phyloP scores from a whole-genome alignment of 2,329 filamentous ascomycete species.

The Trichoderma brevicompactum region DNA sequence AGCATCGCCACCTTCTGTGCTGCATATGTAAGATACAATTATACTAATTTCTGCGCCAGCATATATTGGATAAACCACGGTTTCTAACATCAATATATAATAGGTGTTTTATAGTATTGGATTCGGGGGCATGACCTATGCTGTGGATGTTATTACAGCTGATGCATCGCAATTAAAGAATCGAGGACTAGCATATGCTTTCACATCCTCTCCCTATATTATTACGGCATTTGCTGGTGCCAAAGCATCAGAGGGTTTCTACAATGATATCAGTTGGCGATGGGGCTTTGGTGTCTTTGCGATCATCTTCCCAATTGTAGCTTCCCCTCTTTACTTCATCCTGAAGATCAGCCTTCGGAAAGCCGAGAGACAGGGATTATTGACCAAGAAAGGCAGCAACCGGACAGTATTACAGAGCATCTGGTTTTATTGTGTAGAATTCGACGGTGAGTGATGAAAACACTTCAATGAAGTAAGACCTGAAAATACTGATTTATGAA shows the following conservation, averaged over 20 bases:
- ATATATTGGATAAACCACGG: no score
- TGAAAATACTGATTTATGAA: background rate
- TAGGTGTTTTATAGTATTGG: conserved; percentile 67
- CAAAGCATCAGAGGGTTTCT: conserved; percentile 40
- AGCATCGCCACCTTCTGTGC: conserved; percentile 52
- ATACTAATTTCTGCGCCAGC: background rate
- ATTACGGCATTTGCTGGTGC: conserved; percentile 51
- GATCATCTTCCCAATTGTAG: conserved; percentile 59
- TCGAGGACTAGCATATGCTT: conserved; percentile 45
- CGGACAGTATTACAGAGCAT: conserved; percentile 54
- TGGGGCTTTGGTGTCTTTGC: conserved; percentile 62
- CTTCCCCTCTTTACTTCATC: conserved; percentile 58
- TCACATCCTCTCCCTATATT: conserved; percentile 50
- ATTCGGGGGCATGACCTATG: conserved; percentile 62
- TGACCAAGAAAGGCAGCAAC: conserved; percentile 44
- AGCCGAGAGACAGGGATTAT: conserved; percentile 56
- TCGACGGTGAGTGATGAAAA: conserved; percentile 52
- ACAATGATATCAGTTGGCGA: conserved; percentile 41
- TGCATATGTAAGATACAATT: conserved; percentile 38
- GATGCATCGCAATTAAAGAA: conserved; percentile 57
- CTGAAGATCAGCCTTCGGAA: conserved; percentile 60
- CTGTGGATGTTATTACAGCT: conserved; percentile 67
- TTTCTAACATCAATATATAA: background rate
- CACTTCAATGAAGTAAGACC: background rate
- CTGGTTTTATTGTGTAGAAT: conserved; percentile 57